Base-by-base conservation (phyloP, 2,329 filamentous ascomycete species). In the Colletotrichum magnum region DNA sequence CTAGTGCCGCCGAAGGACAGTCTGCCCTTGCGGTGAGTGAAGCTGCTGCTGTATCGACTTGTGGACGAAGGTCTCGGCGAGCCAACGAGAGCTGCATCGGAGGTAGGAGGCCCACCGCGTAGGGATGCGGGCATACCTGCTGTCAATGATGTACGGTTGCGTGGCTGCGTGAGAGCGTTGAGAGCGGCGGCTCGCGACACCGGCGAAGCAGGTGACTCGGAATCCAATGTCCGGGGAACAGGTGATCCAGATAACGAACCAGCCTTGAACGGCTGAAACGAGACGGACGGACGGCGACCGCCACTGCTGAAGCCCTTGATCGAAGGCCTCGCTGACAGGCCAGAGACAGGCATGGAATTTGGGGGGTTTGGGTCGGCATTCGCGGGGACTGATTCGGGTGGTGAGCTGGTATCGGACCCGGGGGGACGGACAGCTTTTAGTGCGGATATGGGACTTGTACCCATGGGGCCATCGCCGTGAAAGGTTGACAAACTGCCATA, bases 221-320 rank as follows among this genome's bases (percentile, higher is more conserved):
- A 78, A 13, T 89, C 87, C 2, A 80, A 77, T 6, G 83, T 77
- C 36, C 86, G 83, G 32, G 83, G 82, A n/a, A 86, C 78, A 0
- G 95, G 95, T 5, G 95, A 98, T 4, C 93, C 94, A 2, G 95
- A 97, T n/a, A 98, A 85, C 1, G 95, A 97, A 12, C 95, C 95
- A 15, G 95, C 94, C 80, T 99, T 99, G 84, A 99, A 99, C 0
- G 95, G 95, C 74, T 97, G 94, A 75, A 98, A 97, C 0, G 94
- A 97, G 24, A 97, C 89, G 0, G 94, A 98, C 6, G 93, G 91
- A 61, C 94, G 89, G 74, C 94, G 88, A 61, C 86, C 86, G 56
- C 87, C 75, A 24, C 83, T 84, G 51, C 93, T 89, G 48, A 83
- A 80, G 15, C 80, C 81, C 58, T 84, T 84, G 48, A 84, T 69